These are phyloP conservation scores for Leptographium lundbergii DNA, from an alignment of 2,329 filamentous ascomycete genomes.

Conservation along the genomic window DNA sequence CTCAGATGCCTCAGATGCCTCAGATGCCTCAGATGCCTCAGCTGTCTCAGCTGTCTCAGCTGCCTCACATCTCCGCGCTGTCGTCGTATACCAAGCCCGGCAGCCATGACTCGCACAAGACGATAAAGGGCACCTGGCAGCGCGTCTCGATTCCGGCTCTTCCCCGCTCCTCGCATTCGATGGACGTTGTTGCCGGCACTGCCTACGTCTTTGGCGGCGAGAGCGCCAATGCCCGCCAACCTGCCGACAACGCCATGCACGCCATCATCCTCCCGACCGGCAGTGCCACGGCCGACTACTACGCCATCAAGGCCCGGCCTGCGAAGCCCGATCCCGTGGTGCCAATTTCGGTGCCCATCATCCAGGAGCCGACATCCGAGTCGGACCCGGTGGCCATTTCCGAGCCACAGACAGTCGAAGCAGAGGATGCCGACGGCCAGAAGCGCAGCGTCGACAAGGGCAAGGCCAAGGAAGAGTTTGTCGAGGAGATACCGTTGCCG, in stretches of 20 bases:
- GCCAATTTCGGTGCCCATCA: constrained; percentile 6
- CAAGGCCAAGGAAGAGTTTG: constrained; percentile 14
- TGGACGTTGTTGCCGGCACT: constrained; percentile 46
- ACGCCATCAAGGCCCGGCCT: constrained; percentile 35
- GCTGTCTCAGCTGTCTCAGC: constrained; percentile 17
- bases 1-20: constrained; percentile 26
- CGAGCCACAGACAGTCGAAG: constrained; percentile 5
- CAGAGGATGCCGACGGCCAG: constrained; percentile 17
- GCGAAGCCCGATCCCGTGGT: constrained; percentile 16
- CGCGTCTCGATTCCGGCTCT: constrained; percentile 42
- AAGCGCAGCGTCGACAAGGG: constrained; percentile 22
- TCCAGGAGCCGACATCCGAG: constrained; percentile 10
- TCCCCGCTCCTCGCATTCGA: constrained; percentile 60
- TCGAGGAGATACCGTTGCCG: constrained; percentile 9
- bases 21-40: constrained; percentile 30
- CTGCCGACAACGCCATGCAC: constrained; percentile 62
- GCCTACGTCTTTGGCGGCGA: constrained; percentile 67
- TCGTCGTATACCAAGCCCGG: constrained; percentile 4
- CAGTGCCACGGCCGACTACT: constrained; percentile 46
- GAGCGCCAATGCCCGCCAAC: constrained; percentile 38
- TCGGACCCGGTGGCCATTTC: constrained; percentile 8
- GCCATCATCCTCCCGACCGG: constrained; percentile 47
- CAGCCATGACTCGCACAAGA: constrained; percentile 12
- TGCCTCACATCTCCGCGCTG: neutral
- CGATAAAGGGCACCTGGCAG: constrained; percentile 47